A percentile compares a stretch with the other conserved stretches of the same genome.
Evolutionary conservation across 2,329 filamentous ascomycete species (phyloP).

Genomic region (Stemphylium lycopersici): DNA sequence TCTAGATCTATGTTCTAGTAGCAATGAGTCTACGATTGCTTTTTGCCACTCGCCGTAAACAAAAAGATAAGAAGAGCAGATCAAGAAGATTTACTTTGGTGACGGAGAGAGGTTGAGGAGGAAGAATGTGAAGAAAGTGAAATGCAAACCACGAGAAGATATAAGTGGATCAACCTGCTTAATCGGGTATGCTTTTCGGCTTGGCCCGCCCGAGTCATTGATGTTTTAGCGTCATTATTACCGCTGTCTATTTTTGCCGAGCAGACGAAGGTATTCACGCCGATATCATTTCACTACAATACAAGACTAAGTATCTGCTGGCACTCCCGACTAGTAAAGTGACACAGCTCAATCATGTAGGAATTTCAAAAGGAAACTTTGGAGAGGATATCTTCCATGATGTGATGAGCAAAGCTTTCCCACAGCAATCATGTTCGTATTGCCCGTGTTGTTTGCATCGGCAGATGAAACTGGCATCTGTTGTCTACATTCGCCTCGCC

Average conservation of each 20-base stretch:
- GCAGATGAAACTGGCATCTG: background rate
- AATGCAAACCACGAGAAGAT: background rate
- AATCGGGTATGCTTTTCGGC: background rate
- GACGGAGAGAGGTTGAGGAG: background rate
- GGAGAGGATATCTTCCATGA: too few species aligned
- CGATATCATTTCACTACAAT: too few species aligned
- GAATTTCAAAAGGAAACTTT: too few species aligned
- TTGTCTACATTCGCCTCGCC: background rate
- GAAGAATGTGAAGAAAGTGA: background rate
- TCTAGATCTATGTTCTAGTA: background rate
- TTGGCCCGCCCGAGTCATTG: background rate
- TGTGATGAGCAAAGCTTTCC: too few species aligned
- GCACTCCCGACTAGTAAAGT: too few species aligned
- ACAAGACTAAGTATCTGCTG: too few species aligned
- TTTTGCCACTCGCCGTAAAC: background rate
- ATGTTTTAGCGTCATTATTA: constrained; percentile 6
- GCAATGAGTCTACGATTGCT: background rate
- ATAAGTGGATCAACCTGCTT: background rate
- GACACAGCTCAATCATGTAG: too few species aligned
- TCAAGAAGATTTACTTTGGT: too few species aligned
- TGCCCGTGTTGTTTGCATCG: too few species aligned
- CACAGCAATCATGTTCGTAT: too few species aligned
- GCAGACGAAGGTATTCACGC: too few species aligned
- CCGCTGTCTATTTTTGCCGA: background rate
- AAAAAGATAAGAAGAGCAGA: background rate